phyloP scores from a whole-genome alignment of 148 eudicot genomes.

The Vaccinium macrocarpon region DNA sequence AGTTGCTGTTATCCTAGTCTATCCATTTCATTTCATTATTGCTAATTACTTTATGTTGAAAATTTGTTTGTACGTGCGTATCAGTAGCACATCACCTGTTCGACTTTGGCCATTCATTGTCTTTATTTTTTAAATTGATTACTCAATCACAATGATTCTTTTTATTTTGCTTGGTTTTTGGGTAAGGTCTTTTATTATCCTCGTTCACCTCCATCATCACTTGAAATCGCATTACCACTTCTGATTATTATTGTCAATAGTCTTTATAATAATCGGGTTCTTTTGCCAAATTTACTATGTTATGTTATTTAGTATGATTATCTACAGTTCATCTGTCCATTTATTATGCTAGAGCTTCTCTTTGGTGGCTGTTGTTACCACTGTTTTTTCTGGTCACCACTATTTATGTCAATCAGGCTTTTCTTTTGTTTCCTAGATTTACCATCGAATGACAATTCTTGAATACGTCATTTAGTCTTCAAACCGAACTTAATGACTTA shows the following conservation, averaged over 20 bases:
- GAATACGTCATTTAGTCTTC: not conserved
- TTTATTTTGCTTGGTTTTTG: not conserved
- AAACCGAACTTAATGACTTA: not conserved
- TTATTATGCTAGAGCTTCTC: not conserved
- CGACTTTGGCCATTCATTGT: not conserved
- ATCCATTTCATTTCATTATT: not conserved
- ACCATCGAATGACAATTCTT: not conserved
- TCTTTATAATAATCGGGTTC: not conserved
- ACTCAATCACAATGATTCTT: not conserved
- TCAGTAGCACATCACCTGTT: not conserved
- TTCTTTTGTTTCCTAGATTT: too few relatives aligned
- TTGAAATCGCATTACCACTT: too few relatives aligned
- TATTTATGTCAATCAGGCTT: too few relatives aligned
- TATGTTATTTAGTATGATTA: not conserved
- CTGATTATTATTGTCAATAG: not conserved
- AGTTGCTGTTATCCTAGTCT: not conserved
- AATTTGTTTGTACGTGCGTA: not conserved
- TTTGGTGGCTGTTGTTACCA: not conserved
- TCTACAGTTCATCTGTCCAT: not conserved
- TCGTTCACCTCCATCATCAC: too few relatives aligned
- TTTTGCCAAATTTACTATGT: not conserved
- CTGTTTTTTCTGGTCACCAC: not conserved
- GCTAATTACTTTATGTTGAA: not conserved
- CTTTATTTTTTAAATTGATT: too few relatives aligned
- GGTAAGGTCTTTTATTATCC: not conserved